phyloP scores from a whole-genome alignment of 805 yeast species.

The Metschnikowia matae region DNA sequence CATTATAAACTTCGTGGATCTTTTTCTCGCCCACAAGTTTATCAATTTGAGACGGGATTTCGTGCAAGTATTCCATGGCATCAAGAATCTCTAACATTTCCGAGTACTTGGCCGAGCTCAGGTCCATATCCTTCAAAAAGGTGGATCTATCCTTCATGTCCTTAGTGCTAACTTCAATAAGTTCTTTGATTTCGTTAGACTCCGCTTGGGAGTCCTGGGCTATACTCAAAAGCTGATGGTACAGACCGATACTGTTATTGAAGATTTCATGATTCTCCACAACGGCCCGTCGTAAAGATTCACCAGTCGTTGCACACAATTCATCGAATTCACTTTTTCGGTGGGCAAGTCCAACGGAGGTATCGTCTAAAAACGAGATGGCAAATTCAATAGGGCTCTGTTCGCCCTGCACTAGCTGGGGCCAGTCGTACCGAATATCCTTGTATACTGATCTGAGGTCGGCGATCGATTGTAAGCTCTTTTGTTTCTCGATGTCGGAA shows the following conservation, averaged over 20 bases:
- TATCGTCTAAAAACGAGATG: slow-evolving; percentile 73
- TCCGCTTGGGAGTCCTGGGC: slow-evolving; percentile 63
- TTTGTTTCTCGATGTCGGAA: slow-evolving; percentile 18
- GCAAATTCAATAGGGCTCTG: slow-evolving; percentile 85
- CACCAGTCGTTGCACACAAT: slow-evolving; percentile 53
- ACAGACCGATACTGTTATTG: slow-evolving; percentile 81
- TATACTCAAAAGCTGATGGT: slow-evolving; percentile 62
- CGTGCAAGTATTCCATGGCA: slow-evolving; percentile 56
- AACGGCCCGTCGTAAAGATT: slow-evolving; percentile 63
- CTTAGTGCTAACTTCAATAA: slow-evolving; percentile 45
- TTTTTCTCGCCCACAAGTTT: slow-evolving; percentile 62
- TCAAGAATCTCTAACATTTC: slow-evolving; percentile 70
- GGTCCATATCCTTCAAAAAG: slow-evolving; percentile 59
- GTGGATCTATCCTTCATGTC: slow-evolving; percentile 54
- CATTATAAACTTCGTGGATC: slow-evolving; percentile 59
- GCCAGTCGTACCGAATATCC: slow-evolving; percentile 42
- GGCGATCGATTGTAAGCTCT: slow-evolving; percentile 19
- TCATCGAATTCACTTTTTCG: slow-evolving; percentile 62
- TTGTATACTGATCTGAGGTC: slow-evolving; percentile 35
- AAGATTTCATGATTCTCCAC: slow-evolving; percentile 80
- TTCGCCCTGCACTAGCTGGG: slow-evolving; percentile 39
- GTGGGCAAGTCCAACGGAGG: slow-evolving; percentile 88
- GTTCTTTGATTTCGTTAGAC: slow-evolving; percentile 44
- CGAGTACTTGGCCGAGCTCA: slow-evolving; percentile 55
- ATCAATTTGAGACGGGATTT: slow-evolving; percentile 62